phyloP scores from a whole-genome alignment of 2,329 filamentous ascomycete species.

The Albophoma yamanashiensis region DNA sequence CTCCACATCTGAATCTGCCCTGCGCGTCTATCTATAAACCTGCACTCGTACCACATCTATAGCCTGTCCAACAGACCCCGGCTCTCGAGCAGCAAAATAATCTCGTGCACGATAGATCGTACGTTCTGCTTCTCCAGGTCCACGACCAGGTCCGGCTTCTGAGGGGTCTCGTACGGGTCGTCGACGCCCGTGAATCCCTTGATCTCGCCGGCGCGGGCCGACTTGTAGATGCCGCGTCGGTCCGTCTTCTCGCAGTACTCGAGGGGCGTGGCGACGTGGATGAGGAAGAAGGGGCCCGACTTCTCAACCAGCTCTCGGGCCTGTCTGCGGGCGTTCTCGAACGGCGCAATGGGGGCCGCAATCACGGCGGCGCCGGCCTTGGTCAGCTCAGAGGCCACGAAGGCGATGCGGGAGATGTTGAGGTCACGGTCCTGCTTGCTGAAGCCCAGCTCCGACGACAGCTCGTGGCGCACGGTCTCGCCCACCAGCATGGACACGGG shows the following conservation, averaged over 20 bases:
- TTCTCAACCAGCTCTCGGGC: constrained; percentile 81
- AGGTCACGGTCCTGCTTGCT: constrained; percentile 82
- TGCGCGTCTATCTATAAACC: background rate
- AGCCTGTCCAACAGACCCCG: constrained; percentile 73
- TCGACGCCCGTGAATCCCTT: constrained; percentile 98
- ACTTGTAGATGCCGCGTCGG: constrained; percentile 78
- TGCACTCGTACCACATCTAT: constrained; percentile 21
- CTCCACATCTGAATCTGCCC: too few relatives aligned
- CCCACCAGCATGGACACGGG: constrained; percentile 90
- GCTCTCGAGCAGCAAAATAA: constrained; percentile 84
- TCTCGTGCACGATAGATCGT: constrained; percentile 91
- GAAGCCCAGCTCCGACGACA: constrained; percentile 94
- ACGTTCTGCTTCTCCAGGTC: constrained; percentile 81
- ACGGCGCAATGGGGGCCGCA: constrained; percentile 90
- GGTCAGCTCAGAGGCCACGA: constrained; percentile 91
- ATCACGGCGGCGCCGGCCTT: constrained; percentile 90
- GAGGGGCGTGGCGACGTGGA: constrained; percentile 88
- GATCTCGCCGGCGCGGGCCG: constrained; percentile 80
- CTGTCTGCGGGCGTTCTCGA: constrained; percentile 64
- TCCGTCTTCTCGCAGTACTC: constrained; percentile 94
- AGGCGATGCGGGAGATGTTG: constrained; percentile 93
- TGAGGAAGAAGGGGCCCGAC: constrained; percentile 83
- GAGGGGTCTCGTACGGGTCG: constrained; percentile 84
- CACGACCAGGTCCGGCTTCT: constrained; percentile 74
- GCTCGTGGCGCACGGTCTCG: constrained; percentile 87